These are phyloP conservation scores for Lippia alba DNA, from an alignment of 305 asterid genomes.

Conservation along the genomic window DNA sequence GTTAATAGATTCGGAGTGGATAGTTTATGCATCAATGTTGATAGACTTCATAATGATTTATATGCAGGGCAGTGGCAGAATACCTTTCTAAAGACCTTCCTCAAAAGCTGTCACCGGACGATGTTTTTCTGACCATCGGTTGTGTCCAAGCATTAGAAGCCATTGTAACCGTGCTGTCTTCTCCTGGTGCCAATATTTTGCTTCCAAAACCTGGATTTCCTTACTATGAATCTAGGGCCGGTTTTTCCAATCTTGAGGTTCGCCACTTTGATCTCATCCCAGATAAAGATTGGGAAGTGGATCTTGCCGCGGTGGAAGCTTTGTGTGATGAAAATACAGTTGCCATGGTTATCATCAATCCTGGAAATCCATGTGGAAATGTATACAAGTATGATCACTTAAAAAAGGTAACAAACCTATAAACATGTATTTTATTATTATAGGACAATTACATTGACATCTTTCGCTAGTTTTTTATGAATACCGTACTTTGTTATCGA, in stretches of 20 bases:
- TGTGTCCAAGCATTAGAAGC: constrained; percentile 76
- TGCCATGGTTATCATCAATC: constrained; percentile 77
- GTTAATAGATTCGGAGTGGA: no score
- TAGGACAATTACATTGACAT: no score
- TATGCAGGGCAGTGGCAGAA: constrained; percentile 60
- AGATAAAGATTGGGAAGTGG: constrained; percentile 73
- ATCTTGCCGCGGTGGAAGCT: constrained; percentile 63
- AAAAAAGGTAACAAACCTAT: constrained; percentile 45
- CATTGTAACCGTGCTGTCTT: constrained; percentile 58
- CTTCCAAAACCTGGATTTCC: constrained; percentile 81
- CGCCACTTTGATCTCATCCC: constrained; percentile 76
- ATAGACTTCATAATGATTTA: no score
- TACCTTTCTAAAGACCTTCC: constrained; percentile 74
- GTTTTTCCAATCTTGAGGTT: constrained; percentile 50
- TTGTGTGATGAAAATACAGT: constrained; percentile 70
- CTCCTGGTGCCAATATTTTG: constrained; percentile 62
- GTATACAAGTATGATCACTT: constrained; percentile 68
- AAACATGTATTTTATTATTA: no score
- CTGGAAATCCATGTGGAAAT: constrained; percentile 88
- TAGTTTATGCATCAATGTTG: no score
- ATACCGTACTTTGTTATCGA: no score
- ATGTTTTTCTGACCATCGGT: constrained; percentile 72
- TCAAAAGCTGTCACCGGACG: constrained; percentile 61
- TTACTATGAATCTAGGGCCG: constrained; percentile 63
- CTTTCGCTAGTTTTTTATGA: no score